Percentiles rank a stretch among this genome's conserved stretches.
Conservation (phyloP, 805 yeast species). For the Jamesozyma rosinii region DNA sequence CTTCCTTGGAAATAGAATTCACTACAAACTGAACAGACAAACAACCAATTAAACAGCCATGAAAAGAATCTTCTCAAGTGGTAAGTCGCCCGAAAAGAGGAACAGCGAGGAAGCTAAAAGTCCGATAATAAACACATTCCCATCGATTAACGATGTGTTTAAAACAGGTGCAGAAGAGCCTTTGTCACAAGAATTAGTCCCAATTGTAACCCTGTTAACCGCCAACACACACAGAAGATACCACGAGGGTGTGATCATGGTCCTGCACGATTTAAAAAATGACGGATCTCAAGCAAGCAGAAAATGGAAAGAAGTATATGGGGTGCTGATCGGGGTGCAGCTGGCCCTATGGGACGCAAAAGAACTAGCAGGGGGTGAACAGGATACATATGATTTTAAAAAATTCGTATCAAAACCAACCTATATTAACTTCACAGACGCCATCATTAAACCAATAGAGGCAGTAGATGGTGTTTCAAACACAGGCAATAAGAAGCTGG, state of each 20-base stretch:
- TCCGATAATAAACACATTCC: background rate
- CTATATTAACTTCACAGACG: slow-evolving; percentile 85
- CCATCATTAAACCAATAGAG: slow-evolving; percentile 67
- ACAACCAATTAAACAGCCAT: slow-evolving; percentile 7
- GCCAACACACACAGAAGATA: slow-evolving; percentile 71
- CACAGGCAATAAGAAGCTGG: slow-evolving; percentile 39
- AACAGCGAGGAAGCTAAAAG: background rate
- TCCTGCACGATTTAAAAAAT: slow-evolving; percentile 61
- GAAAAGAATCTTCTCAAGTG: slow-evolving; percentile 23
- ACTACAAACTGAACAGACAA: no score
- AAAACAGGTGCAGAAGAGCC: slow-evolving; percentile 1
- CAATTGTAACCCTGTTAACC: slow-evolving; percentile 63
- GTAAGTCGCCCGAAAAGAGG: background rate
- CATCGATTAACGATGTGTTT: background rate
- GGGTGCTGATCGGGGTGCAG: slow-evolving; percentile 82
- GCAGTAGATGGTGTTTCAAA: slow-evolving; percentile 56
- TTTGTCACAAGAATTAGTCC: slow-evolving; percentile 40
- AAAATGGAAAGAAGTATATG: slow-evolving; percentile 88
- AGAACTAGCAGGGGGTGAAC: slow-evolving; percentile 37
- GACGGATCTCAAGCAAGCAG: slow-evolving; percentile 84
- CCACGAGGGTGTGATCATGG: slow-evolving; percentile 66
- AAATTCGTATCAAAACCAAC: slow-evolving; percentile 66
- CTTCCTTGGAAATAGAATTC: no score
- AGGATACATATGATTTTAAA: slow-evolving; percentile 37
- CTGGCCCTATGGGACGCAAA: slow-evolving; percentile 87